Base-by-base conservation (phyloP, 306 rosid genomes). In the Cicer cuneatum region DNA sequence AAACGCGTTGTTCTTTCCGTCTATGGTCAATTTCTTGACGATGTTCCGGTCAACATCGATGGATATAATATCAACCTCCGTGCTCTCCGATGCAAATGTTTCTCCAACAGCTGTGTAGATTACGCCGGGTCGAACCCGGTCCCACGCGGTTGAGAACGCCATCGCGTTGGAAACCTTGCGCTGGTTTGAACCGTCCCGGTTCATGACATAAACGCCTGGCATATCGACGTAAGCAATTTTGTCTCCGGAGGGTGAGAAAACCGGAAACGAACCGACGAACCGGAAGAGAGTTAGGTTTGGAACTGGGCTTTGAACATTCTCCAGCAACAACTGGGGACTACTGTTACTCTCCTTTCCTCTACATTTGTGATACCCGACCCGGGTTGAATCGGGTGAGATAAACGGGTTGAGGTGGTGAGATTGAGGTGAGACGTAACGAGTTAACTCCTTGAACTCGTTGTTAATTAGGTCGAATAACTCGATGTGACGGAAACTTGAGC, bases 401-500 rank as follows among this genome's bases (percentile, higher is more conserved):
- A 93, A 93, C 66, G 98, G 98, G 89, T 93, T 93, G 3, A 87
- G 83, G 74, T 93, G 96, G 77, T 93, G 96, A 21, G 88, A 1
- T 0, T 52, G 6, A 0, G 96, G 97, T 0, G 98, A 84, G 46
- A 89, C 83, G 0, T 35, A 70, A 0, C 91, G 83, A 43, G 98
- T 93, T 6, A 93, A 45, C 83, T 91, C 94, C 45, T 10, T 80
- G 86, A 93, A 93, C 82, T 87, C 85, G 52, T 79, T 83, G 41
- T 47, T 73, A 15, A 52, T 68, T 40, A 93, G 57, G 67, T 91
- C 72, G 41, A 88, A 88, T 8, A 91, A 49, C 82, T 93, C 97
- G 16, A 91, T 81, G 67, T 93, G 98, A 24, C 98, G 98, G 51
- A 70, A 93, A 2, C 18, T 53, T 4, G 96, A 83, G 9, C 53